Conservation (phyloP, 2,329 filamentous ascomycete genomes). For the Colletotrichum gloeosporioides region DNA sequence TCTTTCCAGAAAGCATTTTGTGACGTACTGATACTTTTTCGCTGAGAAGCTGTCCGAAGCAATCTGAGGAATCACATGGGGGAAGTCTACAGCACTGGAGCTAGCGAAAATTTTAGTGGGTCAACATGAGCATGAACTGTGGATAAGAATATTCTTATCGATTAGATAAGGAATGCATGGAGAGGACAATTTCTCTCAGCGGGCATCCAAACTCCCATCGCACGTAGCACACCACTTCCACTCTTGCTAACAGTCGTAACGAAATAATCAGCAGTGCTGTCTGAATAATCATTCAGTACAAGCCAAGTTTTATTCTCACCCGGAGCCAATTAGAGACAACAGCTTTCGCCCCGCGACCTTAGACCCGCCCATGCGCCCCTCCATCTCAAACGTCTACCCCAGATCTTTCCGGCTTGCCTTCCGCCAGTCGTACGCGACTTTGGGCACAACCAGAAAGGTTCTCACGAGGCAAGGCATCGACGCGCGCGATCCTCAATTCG, state of each 20-base stretch:
- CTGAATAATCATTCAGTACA: background rate
- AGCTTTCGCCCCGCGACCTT: background rate
- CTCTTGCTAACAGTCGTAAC: background rate
- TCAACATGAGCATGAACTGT: slow-evolving; percentile 1
- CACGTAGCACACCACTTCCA: background rate
- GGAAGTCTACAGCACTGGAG: background rate
- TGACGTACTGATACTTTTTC: background rate
- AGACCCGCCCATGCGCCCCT: slow-evolving; percentile 5
- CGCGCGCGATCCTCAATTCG: background rate
- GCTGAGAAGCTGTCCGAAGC: background rate
- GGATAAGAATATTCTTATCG: background rate
- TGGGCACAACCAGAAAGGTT: background rate
- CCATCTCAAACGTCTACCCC: background rate
- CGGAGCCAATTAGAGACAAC: background rate
- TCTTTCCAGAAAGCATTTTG: slow-evolving; percentile 22
- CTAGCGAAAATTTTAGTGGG: slow-evolving; percentile 22
- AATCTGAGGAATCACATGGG: background rate
- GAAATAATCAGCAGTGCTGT: background rate
- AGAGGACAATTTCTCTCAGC: background rate
- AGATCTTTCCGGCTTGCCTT: background rate
- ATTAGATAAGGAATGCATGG: background rate
- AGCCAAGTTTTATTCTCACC: background rate
- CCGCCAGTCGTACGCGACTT: background rate
- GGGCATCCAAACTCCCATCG: background rate
- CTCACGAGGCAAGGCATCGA: background rate